Evolutionary conservation across 352 stramenopile genomes (phyloP).

Genomic region (Plasmopara muralis): DNA sequence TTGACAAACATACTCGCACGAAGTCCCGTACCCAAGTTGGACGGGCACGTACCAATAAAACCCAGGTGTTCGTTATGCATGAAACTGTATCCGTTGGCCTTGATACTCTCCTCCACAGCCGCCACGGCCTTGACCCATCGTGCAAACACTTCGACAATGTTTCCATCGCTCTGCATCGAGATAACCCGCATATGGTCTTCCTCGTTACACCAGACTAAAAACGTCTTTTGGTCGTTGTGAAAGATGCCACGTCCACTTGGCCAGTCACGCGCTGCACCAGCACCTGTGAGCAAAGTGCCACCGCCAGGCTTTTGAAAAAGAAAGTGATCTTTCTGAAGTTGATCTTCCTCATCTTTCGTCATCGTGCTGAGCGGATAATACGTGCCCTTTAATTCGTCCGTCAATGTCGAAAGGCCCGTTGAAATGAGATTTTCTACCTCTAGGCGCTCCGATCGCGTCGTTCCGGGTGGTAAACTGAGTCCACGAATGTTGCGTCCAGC

Average conservation of each 20-base stretch:
- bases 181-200: too few relatives aligned
- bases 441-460: conserved; percentile 73
- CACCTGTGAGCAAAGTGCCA: conserved; percentile 72
- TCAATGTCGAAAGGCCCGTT: too few relatives aligned
- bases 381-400: too few relatives aligned
- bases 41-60: conserved; percentile 82
- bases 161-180: conserved; percentile 62
- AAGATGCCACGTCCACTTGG: conserved; percentile 90
- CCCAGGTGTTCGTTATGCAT: conserved; percentile 89
- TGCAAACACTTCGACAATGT: conserved; percentile 88
- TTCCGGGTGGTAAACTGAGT: conserved; percentile 82
- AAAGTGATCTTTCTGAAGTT: conserved; percentile 66
- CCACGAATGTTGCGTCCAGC: conserved; percentile 87
- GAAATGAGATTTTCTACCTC: conserved; percentile 61
- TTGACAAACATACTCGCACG: conserved; percentile 84
- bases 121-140: conserved; percentile 79
- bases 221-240: conserved; percentile 88
- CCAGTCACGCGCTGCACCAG: conserved; percentile 89
- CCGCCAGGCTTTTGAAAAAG: conserved; percentile 91
- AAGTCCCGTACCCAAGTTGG: conserved; percentile 82
- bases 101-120: conserved; percentile 69
- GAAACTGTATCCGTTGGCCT: conserved; percentile 72
- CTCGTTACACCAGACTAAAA: conserved; percentile 73
- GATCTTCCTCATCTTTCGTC: too few relatives aligned
- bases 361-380: too few relatives aligned